phyloP scores from a whole-genome alignment of 257 asterid species.

The Dorcoceras hygrometricum region DNA sequence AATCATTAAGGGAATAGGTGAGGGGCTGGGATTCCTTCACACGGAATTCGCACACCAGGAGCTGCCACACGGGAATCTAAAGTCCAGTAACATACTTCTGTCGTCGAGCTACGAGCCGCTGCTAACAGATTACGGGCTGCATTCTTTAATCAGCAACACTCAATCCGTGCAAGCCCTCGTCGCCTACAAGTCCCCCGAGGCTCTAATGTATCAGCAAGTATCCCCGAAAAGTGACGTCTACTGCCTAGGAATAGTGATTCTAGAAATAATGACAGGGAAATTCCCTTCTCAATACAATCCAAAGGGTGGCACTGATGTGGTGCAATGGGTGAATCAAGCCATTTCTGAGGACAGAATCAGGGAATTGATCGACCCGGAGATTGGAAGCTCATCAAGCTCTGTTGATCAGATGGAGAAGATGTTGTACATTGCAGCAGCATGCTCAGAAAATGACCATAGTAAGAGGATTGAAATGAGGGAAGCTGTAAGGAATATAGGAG shows the following conservation, averaged over 20 bases:
- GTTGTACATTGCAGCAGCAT: slow-evolving; percentile 36
- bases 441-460: slow-evolving; percentile 34
- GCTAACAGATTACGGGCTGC: slow-evolving; percentile 70
- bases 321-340: slow-evolving; percentile 36
- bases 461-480: slow-evolving; percentile 39
- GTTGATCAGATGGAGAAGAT: slow-evolving; percentile 36
- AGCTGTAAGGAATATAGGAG: slow-evolving; percentile 40
- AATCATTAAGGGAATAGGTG: slow-evolving; percentile 73
- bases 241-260: slow-evolving; percentile 47
- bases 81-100: slow-evolving; percentile 82
- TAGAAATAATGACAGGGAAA: slow-evolving; percentile 45
- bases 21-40: slow-evolving; percentile 82
- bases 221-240: slow-evolving; percentile 50
- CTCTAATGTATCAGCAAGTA: slow-evolving; percentile 34
- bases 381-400: slow-evolving; percentile 21
- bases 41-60: slow-evolving; percentile 51
- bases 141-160: slow-evolving; percentile 53
- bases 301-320: slow-evolving; percentile 47
- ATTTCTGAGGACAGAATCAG: slow-evolving; percentile 29
- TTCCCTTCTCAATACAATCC: slow-evolving; percentile 52
- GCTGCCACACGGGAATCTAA: slow-evolving; percentile 88
- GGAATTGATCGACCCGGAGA: slow-evolving; percentile 48
- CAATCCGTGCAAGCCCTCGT: slow-evolving; percentile 46
- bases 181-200: slow-evolving; percentile 48
- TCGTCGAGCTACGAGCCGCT: slow-evolving; percentile 56